These are phyloP conservation scores for Chrysosporium queenslandicum DNA, from an alignment of 2,329 filamentous ascomycete species.

Conservation along the genomic window DNA sequence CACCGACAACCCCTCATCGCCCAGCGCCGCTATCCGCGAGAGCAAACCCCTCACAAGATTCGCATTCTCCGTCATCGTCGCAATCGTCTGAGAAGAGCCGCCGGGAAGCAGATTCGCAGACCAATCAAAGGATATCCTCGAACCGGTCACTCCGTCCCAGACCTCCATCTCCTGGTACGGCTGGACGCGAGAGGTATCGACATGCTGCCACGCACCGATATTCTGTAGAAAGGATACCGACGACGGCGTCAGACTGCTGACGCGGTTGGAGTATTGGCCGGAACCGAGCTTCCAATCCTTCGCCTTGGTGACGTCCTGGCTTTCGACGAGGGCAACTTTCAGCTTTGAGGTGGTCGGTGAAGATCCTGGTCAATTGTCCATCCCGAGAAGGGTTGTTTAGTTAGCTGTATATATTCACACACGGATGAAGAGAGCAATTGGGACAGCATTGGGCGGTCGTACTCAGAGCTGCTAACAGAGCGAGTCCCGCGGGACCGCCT, in stretches of 20 bases:
- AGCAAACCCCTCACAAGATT: conserved; percentile 77
- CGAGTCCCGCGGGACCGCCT: conserved; percentile 80
- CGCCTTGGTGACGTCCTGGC: conserved; percentile 66
- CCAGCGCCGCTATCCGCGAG: conserved; percentile 58
- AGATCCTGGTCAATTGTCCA: conserved; percentile 49
- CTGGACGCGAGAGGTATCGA: conserved; percentile 65
- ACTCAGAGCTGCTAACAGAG: conserved; percentile 68
- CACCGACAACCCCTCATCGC: conserved; percentile 49
- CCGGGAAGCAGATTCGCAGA: conserved; percentile 24
- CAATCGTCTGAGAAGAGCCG: conserved; percentile 55
- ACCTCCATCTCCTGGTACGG: conserved; percentile 94
- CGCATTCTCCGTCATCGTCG: conserved; percentile 92
- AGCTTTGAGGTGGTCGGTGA: conserved; percentile 66
- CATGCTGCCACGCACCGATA: conserved; percentile 76
- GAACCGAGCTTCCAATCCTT: conserved; percentile 56
- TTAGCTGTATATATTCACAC: not conserved
- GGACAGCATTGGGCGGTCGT: conserved; percentile 25
- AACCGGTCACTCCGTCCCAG: conserved; percentile 87
- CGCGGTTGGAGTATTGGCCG: conserved; percentile 78
- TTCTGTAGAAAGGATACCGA: conserved; percentile 72
- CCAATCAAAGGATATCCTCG: conserved; percentile 84
- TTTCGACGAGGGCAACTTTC: conserved; percentile 80
- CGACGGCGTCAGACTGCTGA: conserved; percentile 83
- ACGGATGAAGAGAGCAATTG: not conserved
- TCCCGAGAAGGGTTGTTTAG: not conserved